Percentiles rank a stretch among this genome's conserved stretches.
These are phyloP conservation scores for Fomitopsis palustris DNA, from an alignment of 1,284 basidiomycete genomes.

Conservation along the genomic window DNA sequence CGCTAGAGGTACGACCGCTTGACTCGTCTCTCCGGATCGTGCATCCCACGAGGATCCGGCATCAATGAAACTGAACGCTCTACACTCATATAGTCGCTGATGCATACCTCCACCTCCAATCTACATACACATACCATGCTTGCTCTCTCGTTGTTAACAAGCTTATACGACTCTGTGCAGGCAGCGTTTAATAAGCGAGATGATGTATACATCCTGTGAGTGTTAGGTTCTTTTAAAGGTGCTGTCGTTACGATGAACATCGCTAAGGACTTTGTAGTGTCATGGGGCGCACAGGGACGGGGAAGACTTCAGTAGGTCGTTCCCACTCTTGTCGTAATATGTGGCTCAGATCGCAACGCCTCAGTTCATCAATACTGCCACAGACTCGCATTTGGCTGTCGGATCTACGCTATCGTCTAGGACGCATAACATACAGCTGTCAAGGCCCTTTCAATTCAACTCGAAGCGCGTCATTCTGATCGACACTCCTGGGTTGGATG, in stretches of 20 bases:
- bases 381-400: slow-evolving; percentile 14
- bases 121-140: too few relatives aligned
- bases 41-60: too few relatives aligned
- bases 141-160: too few relatives aligned
- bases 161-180: too few relatives aligned
- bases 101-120: too few relatives aligned
- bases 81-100: too few relatives aligned
- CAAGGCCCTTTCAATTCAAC: slow-evolving; percentile 21
- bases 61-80: too few relatives aligned
- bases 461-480: slow-evolving; percentile 25
- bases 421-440: slow-evolving; percentile 12
- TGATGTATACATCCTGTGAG: not conserved
- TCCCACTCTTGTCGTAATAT: not conserved
- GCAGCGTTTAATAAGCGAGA: too few relatives aligned
- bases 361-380: slow-evolving; percentile 23
- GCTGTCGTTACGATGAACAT: not conserved
- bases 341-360: not conserved
- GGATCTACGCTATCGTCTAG: slow-evolving; percentile 15
- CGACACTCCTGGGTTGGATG: slow-evolving; percentile 37
- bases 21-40: too few relatives aligned
- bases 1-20: too few relatives aligned
- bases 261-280: not conserved
- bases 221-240: not conserved
- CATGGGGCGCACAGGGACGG: slow-evolving; percentile 17
- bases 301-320: slow-evolving; percentile 18